These are phyloP conservation scores for Polytrichum formosum DNA, from an alignment of 225 moss, liverwort and hornwort species.

Conservation along the genomic window DNA sequence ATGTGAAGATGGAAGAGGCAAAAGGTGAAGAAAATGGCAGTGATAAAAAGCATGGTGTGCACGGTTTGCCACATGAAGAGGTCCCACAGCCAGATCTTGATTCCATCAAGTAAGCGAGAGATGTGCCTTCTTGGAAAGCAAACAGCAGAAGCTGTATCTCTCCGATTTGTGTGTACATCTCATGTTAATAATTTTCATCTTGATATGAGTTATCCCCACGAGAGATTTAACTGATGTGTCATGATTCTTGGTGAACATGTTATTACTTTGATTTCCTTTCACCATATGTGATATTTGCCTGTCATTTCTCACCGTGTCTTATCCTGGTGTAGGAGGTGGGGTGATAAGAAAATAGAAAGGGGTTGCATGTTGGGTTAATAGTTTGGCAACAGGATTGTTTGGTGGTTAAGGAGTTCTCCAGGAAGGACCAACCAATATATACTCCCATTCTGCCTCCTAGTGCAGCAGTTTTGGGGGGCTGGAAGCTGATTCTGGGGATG, in stretches of 20 bases:
- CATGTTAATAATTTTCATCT: constrained; percentile 2
- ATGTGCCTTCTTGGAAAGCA: not conserved
- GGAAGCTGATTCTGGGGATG: no score
- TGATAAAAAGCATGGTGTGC: constrained; percentile 12
- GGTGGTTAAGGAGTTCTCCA: no score
- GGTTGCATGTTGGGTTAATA: no score
- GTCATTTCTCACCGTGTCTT: no score
- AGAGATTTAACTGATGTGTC: not conserved
- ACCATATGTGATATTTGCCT: no score
- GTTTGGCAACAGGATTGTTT: no score
- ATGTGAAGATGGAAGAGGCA: constrained; percentile 11
- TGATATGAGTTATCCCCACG: not conserved
- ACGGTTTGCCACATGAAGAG: constrained; percentile 42
- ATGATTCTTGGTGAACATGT: not conserved
- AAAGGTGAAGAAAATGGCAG: constrained; percentile 9
- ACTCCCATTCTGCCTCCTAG: no score
- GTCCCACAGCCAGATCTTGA: constrained; percentile 48
- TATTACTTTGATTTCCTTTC: no score
- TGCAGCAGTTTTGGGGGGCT: no score
- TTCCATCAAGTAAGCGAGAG: constrained; percentile 19
- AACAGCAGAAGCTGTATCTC: not conserved
- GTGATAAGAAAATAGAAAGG: no score
- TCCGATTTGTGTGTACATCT: not conserved
- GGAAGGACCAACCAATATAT: no score
- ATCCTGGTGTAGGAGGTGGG: no score